Base-by-base conservation (phyloP, 1,139 yeast genomes). In the Zhuliangozyma blackwelliae region DNA sequence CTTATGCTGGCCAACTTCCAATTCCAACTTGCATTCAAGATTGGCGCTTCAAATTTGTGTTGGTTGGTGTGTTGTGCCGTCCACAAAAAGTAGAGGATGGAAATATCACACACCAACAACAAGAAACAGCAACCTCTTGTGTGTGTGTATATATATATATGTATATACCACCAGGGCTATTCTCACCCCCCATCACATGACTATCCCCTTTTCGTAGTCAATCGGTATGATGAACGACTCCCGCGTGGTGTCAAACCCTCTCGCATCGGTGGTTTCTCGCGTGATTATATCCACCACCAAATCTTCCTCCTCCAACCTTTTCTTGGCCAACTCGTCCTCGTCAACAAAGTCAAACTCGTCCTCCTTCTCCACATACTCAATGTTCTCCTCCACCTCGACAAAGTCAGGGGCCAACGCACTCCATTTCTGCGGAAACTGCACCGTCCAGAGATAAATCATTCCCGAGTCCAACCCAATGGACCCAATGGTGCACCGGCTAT, bases 321-420 rank as follows among this genome's bases (percentile, higher is more conserved):
- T 74, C 49, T 79, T 77, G 45, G 73, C 75, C 44, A 79, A 66
- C 35, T 73, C 82, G 28, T 71, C 76, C 40, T 80, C 85, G 43
- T 81, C 90, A 5, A 79, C 74, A 27, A 86, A 75, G 57, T 90
- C 98, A 58, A 90, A 90, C 58, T 90, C 98, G 56, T 89, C 96
- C 56, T 90, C 98, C 41, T 75, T 75, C 52, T 90, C 98, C 45
- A 79, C 78, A 57, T 90, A 90, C 43, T 86, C 89, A 10, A 88
- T 82, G 52, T 89, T 90, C 52, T 90, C 96, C 54, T 90, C 97
- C 30, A 90, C 81, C 56, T 90, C 97, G 37, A 85, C 95, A 55
- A 92, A 90, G 58, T 92, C 98, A 0, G 97, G 97, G 0, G 97
- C 97, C 48, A 90, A 68, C 0, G 97, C 96, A 58, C 95, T 84